Evolutionary conservation across 2,329 filamentous ascomycete genomes (phyloP), one percentile per base, ranked within the genome.

Genomic region (Trichoderma brevicompactum): DNA sequence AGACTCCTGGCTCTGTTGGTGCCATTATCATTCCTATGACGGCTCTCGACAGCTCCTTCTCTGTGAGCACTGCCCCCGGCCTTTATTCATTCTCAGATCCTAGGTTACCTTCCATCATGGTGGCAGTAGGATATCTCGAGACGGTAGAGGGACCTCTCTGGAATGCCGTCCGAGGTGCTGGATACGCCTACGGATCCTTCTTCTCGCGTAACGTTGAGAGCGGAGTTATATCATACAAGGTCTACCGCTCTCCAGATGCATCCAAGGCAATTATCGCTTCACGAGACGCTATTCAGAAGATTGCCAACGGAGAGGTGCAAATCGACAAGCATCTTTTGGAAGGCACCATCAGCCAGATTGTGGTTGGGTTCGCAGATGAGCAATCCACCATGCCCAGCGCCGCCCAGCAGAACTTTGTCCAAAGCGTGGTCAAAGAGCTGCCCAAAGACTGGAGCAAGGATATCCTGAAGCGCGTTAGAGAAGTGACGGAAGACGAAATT

Each of bases 81-180:
- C 86, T 94, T 15, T 84, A 86, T 28, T 92, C 89, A 0, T 94
- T 90, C 73, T 83, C 85, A 4, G 90, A 97, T 72, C 89, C 93
- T 0, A 85, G 87, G 15, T 82, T 98, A 1, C 93, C 95, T 0
- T 89, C 94, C 2, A 84, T 97, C 59, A 87, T 96, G 76, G 94
- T 99, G 7, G 93, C 94, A 0, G 87, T 93, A 56, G 89, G 93
- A 19, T 98, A 97, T 74, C 89, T 99, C 67, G 94, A 97, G 74
- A 89, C 93, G 0, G 91, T 96, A 17, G 95, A 99, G 77, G 95
- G 95, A 0, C 95, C 95, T 0, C 86, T 99, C 38, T 98, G 95
- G 94, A 90, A 90, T 68, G 92, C 92, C 0, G 91, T 98, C 55
- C 92, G 95, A 53, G 95, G 95, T 64, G 95, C 92, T 49, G 95